Base-by-base conservation (phyloP, 192 early-diverging fungal genomes). In the Linnemannia schmuckeri region DNA sequence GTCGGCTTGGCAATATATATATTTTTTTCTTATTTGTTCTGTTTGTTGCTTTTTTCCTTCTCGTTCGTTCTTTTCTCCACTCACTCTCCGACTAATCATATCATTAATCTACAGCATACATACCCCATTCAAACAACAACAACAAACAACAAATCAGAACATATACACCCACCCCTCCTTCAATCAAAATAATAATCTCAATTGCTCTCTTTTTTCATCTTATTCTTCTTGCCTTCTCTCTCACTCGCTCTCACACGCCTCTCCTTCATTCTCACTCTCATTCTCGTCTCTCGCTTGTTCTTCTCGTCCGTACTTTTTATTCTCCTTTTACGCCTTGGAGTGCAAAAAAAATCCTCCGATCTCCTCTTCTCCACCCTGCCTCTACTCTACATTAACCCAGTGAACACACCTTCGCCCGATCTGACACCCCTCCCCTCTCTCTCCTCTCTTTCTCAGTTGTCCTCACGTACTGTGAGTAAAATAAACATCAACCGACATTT, bases 271-370 rank as follows among this genome's bases (percentile, higher is more conserved):
- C 33, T 12, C 7, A n/a, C 41, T 42, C 37, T 37, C 37, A 37
- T 37, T 37, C 37, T 37, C 37, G 37, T 6, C 37, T 70, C 37
- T 33, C 9, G 27, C 70, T 70, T 9, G 18, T 72, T 30, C 41
- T 72, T 40, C 24, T 24, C 41, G 30, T 27, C 40, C 20, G 27
- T 66, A 12, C 35, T 22, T 18, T 22, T 72, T 42, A n/a, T 37
- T 44, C 70, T 42, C 35, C 37, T 40, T 42, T 66, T 66, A 66
- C 61, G 61, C 61, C 61, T 27, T 33, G 61, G 30, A 66, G 33
- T 30, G 61, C 61, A 66, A 66, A 66, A 66, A 33, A 66, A 66
- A 66, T 66, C 61, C 61, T 66, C 61, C 61, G 61, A 66, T 66
- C 61, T 0, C 12, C 61, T 13, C 13, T 12, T 33, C 13, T 33